phyloP scores from a whole-genome alignment of 129 eudicot species.

The Silybum marianum region DNA sequence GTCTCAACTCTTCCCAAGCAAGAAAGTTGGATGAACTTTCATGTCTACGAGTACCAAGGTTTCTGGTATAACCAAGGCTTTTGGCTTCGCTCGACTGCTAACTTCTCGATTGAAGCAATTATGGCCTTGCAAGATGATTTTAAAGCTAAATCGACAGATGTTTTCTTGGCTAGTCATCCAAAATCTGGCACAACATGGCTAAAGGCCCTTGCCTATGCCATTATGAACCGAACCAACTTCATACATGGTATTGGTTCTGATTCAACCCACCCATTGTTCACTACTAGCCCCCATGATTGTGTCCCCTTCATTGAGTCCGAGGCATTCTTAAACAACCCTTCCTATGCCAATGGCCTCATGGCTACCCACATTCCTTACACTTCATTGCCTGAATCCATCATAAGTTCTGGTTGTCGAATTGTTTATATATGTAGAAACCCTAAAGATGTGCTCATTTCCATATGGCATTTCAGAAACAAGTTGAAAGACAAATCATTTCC shows the following conservation, averaged over 20 bases:
- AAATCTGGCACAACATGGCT: no score
- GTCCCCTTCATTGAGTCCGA: no score
- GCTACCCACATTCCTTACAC: conserved; percentile 26
- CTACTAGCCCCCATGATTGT: conserved; percentile 2
- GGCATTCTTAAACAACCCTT: conserved; percentile 3
- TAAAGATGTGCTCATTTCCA: conserved; percentile 21
- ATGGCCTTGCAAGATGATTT: conserved; percentile 15
- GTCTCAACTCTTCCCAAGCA: conserved; percentile 21
- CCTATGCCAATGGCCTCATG: neutral
- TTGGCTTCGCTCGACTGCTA: conserved; percentile 5
- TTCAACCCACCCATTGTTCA: conserved; percentile 33
- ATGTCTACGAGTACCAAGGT: conserved; percentile 21
- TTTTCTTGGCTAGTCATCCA: no score
- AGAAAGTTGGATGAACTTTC: conserved; percentile 14
- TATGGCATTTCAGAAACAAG: conserved; percentile 19
- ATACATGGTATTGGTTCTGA: neutral
- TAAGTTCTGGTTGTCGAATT: conserved; percentile 16
- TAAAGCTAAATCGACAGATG: no score
- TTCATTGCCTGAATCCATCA: conserved; percentile 10
- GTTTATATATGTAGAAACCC: conserved; percentile 33
- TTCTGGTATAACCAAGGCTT: conserved; percentile 39
- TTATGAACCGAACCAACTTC: conserved; percentile 14
- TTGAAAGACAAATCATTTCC: neutral
- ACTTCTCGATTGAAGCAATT: conserved; percentile 27
- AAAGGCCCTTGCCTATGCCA: conserved; percentile 11